These are phyloP conservation scores for Lentinula aciculospora DNA, from an alignment of 768 basidiomycete species.

Conservation along the genomic window DNA sequence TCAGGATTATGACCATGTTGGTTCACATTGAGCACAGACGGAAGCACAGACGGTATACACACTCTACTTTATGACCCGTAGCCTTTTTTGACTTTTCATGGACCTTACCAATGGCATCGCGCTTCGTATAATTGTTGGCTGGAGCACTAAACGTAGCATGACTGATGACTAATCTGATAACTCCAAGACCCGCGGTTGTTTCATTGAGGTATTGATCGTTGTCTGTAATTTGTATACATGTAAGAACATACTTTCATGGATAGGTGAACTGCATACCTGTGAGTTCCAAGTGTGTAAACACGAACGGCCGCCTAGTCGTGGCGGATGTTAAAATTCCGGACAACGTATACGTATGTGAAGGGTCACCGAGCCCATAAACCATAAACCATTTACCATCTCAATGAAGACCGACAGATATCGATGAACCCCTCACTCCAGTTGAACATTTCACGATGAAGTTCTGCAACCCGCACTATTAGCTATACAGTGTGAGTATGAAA, in stretches of 20 bases:
- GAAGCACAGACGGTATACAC: neutral
- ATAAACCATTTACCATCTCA: neutral
- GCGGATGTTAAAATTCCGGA: neutral
- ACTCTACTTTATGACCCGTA: neutral
- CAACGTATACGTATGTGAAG: neutral
- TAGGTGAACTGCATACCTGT: neutral
- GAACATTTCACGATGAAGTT: neutral
- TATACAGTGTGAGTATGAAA: no score
- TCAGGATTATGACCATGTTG: no score
- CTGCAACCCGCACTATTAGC: neutral
- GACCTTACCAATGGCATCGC: neutral
- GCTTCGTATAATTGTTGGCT: neutral
- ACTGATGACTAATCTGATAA: neutral
- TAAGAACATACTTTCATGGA: neutral
- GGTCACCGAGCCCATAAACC: no score
- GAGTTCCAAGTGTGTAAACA: neutral
- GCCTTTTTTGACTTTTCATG: constrained; percentile 2
- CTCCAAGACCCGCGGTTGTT: neutral
- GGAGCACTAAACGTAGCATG: neutral
- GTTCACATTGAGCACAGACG: no score
- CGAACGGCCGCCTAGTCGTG: neutral
- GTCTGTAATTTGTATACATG: neutral
- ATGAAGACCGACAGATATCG: neutral
- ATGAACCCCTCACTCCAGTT: neutral
- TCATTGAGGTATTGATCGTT: neutral